These are phyloP conservation scores for Brettanomyces nanus DNA, from an alignment of 805 yeast species.

Conservation along the genomic window DNA sequence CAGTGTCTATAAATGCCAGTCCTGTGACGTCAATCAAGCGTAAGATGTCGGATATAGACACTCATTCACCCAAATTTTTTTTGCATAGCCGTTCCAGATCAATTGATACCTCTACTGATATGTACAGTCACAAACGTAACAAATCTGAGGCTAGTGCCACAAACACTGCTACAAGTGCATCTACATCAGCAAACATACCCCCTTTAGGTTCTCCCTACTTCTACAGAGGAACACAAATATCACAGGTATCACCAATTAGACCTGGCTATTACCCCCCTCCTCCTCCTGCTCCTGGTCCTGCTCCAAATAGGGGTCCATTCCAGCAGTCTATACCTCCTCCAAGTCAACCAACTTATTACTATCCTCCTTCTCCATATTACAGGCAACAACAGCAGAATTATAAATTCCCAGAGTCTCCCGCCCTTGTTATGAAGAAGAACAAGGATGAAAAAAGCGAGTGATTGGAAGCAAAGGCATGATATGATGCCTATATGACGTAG, in stretches of 20 bases:
- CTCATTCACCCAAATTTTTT: slow-evolving; percentile 9
- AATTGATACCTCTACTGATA: slow-evolving; percentile 7
- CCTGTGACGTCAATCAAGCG: not conserved
- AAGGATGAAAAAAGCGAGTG: no score
- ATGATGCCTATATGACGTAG: no score
- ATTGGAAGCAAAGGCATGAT: no score
- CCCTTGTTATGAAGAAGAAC: no score
- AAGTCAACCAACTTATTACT: slow-evolving; percentile 1
- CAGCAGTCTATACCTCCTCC: not conserved
- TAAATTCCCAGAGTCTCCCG: slow-evolving; percentile 3
- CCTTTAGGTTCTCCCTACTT: slow-evolving; percentile 17
- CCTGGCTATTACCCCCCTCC: not conserved
- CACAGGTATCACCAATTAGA: not conserved
- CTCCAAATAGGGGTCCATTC: not conserved
- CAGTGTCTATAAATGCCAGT: not conserved
- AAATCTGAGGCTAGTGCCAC: slow-evolving; percentile 10
- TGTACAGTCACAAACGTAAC: slow-evolving; percentile 9
- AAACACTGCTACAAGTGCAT: slow-evolving; percentile 4
- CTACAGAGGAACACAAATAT: slow-evolving; percentile 9
- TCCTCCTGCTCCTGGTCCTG: not conserved
- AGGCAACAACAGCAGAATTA: slow-evolving; percentile 3
- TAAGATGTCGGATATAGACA: not conserved
- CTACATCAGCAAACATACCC: no score
- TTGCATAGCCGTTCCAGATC: slow-evolving; percentile 5
- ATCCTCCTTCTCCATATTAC: not conserved